Evolutionary conservation across 2,329 filamentous ascomycete species (phyloP), one percentile per base, ranked within the genome.

Genomic region (Cladosporium sphaerospermum): DNA sequence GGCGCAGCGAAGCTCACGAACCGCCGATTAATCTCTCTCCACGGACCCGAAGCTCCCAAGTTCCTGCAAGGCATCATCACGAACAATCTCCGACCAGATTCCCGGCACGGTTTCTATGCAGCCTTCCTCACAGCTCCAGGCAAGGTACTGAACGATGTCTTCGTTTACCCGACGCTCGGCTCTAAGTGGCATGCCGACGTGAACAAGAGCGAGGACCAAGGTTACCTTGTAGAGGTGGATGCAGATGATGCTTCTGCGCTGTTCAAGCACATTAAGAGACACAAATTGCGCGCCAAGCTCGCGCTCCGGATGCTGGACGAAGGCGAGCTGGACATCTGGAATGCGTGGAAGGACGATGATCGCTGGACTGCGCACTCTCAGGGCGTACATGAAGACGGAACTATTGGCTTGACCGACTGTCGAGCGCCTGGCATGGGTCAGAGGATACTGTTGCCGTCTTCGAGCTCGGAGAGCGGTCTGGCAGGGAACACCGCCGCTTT

Each of bases 11-110:
- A 64, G 13, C 81, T 97, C 57, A 73, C 81, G n/a, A 85, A 85
- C 59, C 87, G 93, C 46, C 82, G 83, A 49, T 78, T 97, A 42
- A 84, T 99, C 60, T 85, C 85, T 39, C 75, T 97, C 57, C 80
- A 84, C 13, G 93, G 93, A 2, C 78, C 78, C 3, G 92, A 96
- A 64, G 84, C 89, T 32, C 79, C 86, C 44, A 85, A 86, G 61
- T 97, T 91, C 70, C 80, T 99, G 2, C 90, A 97, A 69, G 91
- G 92, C 51, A 81, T 95, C 53, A 81, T 93, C 58, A 96, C 92
- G 1, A 81, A 85, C 57, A 86, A 84, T 57, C 79, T 89, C 57
- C 69, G 81, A 49, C 71, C 78, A 0, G 57, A 71, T 2, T 69
- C 69, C 19, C 63, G 61, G 3, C 71, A 73, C 0, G 85, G 83